These are phyloP conservation scores for Zygosaccharomyces bisporus DNA, from an alignment of 805 yeast species.

Conservation along the genomic window DNA sequence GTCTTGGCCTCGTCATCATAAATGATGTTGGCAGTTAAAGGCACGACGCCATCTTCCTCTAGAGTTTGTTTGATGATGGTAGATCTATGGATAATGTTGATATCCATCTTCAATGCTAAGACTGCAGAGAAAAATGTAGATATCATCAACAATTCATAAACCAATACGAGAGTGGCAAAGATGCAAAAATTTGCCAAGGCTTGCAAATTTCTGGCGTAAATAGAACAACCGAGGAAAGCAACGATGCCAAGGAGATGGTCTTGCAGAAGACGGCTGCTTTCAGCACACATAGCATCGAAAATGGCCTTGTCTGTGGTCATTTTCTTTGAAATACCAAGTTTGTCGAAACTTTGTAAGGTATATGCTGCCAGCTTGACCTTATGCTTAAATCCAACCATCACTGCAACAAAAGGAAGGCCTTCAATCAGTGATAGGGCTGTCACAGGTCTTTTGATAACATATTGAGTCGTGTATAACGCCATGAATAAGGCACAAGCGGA, in stretches of 20 bases:
- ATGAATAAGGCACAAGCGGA: conserved; percentile 79
- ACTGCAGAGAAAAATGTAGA: conserved; percentile 80
- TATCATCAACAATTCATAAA: conserved; percentile 66
- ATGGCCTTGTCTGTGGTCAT: conserved; percentile 30
- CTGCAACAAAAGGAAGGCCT: conserved; percentile 89
- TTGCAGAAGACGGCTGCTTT: conserved; percentile 47
- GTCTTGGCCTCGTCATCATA: conserved; percentile 30
- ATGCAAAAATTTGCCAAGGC: conserved; percentile 80
- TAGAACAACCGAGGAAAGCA: conserved; percentile 60
- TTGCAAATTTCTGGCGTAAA: conserved; percentile 61
- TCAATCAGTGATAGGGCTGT: conserved; percentile 75
- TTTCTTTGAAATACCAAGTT: conserved; percentile 34
- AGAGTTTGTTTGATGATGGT: conserved; percentile 70
- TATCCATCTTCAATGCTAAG: conserved; percentile 82
- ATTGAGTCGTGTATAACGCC: conserved; percentile 63
- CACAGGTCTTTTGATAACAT: conserved; percentile 54
- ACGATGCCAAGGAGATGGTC: conserved; percentile 73
- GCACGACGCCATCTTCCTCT: conserved; percentile 87
- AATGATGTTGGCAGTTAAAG: conserved; percentile 68
- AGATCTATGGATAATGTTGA: conserved; percentile 76
- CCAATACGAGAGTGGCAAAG: conserved; percentile 63
- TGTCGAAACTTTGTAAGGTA: conserved; percentile 42
- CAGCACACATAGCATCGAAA: conserved; percentile 37
- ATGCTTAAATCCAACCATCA: conserved; percentile 86
- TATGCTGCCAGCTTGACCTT: conserved; percentile 67